These are phyloP conservation scores for Wickerhamomyces pijperi DNA, from an alignment of 805 yeast species.

Conservation along the genomic window DNA sequence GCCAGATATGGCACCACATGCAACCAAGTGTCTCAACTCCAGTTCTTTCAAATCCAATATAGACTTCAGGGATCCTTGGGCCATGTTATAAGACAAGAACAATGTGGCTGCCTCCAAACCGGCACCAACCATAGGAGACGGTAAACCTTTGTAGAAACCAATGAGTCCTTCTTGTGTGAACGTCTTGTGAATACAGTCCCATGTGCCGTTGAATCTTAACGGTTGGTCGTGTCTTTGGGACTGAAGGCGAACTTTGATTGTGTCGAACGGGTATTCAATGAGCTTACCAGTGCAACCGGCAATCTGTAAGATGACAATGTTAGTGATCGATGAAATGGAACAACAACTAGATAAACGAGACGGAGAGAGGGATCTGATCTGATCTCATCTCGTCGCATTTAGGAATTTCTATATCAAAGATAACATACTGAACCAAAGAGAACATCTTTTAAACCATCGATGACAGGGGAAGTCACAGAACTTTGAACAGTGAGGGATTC, in stretches of 20 bases:
- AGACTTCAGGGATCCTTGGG: slow-evolving; percentile 26
- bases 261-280: slow-evolving; percentile 88
- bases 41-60: slow-evolving; percentile 14
- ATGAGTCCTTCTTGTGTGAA: slow-evolving; percentile 55
- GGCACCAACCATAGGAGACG: slow-evolving; percentile 82
- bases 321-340: too few species aligned
- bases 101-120: slow-evolving; percentile 80
- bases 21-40: slow-evolving; percentile 33
- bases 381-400: too few species aligned
- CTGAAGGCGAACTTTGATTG: slow-evolving; percentile 79
- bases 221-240: slow-evolving; percentile 50
- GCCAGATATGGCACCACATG: slow-evolving; percentile 78
- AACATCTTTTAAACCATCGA: not conserved
- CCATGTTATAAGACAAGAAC: slow-evolving; percentile 51
- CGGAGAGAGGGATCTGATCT: not conserved
- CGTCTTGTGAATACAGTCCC: slow-evolving; percentile 55
- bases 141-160: slow-evolving; percentile 74
- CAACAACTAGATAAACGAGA: not conserved
- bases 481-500: too few species aligned
- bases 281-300: slow-evolving; percentile 80
- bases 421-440: not conserved
- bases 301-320: slow-evolving; percentile 5
- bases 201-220: slow-evolving; percentile 42
- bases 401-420: too few species aligned
- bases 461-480: not conserved